Base-by-base conservation (phyloP, 1,284 basidiomycete genomes). In the Phellopilus nigrolimitatus region DNA sequence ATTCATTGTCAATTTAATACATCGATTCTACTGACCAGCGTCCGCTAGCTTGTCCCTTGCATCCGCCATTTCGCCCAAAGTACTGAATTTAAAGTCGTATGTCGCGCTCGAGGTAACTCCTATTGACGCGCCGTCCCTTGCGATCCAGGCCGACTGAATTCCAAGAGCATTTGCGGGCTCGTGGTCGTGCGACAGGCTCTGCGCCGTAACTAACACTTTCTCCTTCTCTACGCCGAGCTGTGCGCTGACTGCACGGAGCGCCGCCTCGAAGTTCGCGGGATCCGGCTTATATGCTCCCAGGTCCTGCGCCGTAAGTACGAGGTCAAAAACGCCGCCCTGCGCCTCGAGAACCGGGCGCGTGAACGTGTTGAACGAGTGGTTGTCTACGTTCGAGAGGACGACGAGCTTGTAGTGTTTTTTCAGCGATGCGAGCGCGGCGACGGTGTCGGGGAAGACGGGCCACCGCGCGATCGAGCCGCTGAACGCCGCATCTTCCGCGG, bases 331-430 rank as follows among this genome's bases (percentile, higher is more conserved):
- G 15, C 49, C 44, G 15, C 49, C 61, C 67, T 47, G 60, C 61
- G 71, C 48, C 69, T 74, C 57, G 71, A 88, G 74, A 42, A 73
- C 69, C n/a, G 65, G 64, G 37, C 80, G 79, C 1, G 84, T 87
- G 57, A 73, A 68, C 2, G 72, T 67, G 28, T 48, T 53, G 63
- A 87, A 86, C 31, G 82, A 84, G 13, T 61, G 59, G 48, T 75
- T 73, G 59, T 89, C 86, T 59, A 88, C 81, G 65, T 89, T 88
- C 56, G 84, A 87, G 31, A 88, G 71, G 1, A 87, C 82, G 48
- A 80, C 71, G 53, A 88, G 79, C 54, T 80, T 80, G 68, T 78
- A 88, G 60, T 75, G 72, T 53, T 73, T 71, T 28, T 82, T 73
- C 47, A 88, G 75, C 37, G 68, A 65, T 36, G 69, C 71, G 3